These are phyloP conservation scores for Fusarium oxysporum DNA, from an alignment of 2,329 filamentous ascomycete species.

Conservation along the genomic window DNA sequence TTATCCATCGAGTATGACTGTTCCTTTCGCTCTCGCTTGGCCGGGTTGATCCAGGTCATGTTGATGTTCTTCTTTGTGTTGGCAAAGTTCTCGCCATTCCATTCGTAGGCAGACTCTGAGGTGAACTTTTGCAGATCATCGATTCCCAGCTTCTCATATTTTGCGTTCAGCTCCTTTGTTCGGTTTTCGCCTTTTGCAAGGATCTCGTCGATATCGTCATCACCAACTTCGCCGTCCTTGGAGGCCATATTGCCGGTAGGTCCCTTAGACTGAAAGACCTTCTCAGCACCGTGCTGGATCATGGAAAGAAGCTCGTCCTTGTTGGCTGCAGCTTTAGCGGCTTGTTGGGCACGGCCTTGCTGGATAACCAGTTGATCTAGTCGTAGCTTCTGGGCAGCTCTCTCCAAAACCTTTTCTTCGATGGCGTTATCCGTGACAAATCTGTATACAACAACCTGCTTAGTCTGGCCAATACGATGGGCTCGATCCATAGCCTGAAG, in stretches of 20 bases:
- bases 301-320: slow-evolving; percentile 97
- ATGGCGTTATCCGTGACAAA: slow-evolving; percentile 99
- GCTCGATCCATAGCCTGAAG: slow-evolving; percentile 98
- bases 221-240: slow-evolving; percentile 73
- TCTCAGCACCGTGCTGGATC: slow-evolving; percentile 99
- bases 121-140: slow-evolving; percentile 98
- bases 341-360: slow-evolving; percentile 92
- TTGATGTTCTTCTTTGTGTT: slow-evolving; percentile 92
- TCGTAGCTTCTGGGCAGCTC: slow-evolving; percentile 95
- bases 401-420: slow-evolving; percentile 96
- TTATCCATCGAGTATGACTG: slow-evolving; percentile 99
- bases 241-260: slow-evolving; percentile 69
- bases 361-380: slow-evolving; percentile 98
- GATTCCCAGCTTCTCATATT: slow-evolving; percentile 96
- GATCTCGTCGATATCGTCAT: slow-evolving; percentile 92
- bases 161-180: slow-evolving; percentile 89
- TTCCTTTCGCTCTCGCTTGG: slow-evolving; percentile 98
- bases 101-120: slow-evolving; percentile 97
- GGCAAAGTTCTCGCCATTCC: slow-evolving; percentile 97
- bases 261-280: slow-evolving; percentile 84
- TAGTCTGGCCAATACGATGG: slow-evolving; percentile 97
- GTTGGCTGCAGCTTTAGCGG: slow-evolving; percentile 89
- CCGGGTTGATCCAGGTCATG: slow-evolving; percentile 96
- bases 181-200: slow-evolving; percentile 87
- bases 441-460: slow-evolving; percentile 95